Conservation (phyloP, 805 yeast species). For the Candida sphagnicola region DNA sequence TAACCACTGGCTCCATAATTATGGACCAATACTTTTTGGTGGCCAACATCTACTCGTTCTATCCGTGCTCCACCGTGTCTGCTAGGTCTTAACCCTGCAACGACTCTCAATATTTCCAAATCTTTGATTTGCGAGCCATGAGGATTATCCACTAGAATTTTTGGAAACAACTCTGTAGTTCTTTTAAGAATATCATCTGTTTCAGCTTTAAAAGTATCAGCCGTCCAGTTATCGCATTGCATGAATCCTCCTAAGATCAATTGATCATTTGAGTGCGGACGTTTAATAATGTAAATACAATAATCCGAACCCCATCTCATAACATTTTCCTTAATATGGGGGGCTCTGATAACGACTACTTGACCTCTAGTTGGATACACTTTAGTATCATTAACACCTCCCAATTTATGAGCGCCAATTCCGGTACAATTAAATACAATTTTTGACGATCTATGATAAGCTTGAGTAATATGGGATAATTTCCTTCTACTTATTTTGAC, state of each 20-base stretch:
- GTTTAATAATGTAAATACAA: constrained; percentile 67
- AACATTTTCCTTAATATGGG: constrained; percentile 57
- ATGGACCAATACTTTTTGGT: constrained; percentile 43
- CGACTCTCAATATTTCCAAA: constrained; percentile 57
- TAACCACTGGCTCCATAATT: constrained; percentile 70
- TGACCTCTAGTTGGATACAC: constrained; percentile 80
- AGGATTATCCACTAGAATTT: constrained; percentile 37
- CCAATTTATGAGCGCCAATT: constrained; percentile 57
- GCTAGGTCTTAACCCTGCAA: constrained; percentile 73
- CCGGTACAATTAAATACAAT: constrained; percentile 77
- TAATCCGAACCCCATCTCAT: constrained; percentile 57
- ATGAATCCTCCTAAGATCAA: constrained; percentile 73
- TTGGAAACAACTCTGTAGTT: constrained; percentile 49
- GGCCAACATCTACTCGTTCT: constrained; percentile 44
- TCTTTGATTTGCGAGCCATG: constrained; percentile 28
- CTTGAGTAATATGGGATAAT: constrained; percentile 55
- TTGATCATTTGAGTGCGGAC: constrained; percentile 64
- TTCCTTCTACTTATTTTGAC: constrained; percentile 47
- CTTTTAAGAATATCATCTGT: constrained; percentile 60
- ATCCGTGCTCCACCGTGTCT: constrained; percentile 74
- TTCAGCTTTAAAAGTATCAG: constrained; percentile 53
- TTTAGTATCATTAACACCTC: constrained; percentile 59
- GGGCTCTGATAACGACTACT: constrained; percentile 68
- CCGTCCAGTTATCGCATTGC: constrained; percentile 60
- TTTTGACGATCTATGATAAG: constrained; percentile 35